A percentile compares a stretch with the other conserved stretches of the same genome.
Evolutionary conservation across 257 asterid species (phyloP).

Genomic region (Gentiana macrophylla): DNA sequence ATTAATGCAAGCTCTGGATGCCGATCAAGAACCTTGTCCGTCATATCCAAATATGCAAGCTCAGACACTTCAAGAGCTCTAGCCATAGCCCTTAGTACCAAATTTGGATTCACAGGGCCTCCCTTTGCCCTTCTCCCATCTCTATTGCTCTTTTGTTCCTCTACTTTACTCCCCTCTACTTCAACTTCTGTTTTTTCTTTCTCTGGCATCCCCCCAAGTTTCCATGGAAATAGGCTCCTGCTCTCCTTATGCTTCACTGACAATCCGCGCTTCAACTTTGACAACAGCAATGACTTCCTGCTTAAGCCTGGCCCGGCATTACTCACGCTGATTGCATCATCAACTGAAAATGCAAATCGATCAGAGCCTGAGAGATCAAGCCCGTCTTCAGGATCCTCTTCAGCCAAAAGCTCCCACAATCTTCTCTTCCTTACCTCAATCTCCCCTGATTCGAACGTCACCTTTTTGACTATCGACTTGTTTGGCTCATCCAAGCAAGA

Average conservation of each 20-base stretch:
- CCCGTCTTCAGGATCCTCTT: conserved; percentile 19
- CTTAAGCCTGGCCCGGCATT: conserved; percentile 33
- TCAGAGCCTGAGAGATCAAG: conserved; percentile 25
- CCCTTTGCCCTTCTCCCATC: conserved; percentile 51
- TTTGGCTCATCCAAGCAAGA: conserved; percentile 10
- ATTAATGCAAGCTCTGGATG: conserved; percentile 93
- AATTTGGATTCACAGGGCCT: conserved; percentile 67
- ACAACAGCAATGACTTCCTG: conserved; percentile 64
- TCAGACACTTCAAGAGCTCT: conserved; percentile 86
- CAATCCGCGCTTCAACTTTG: conserved; percentile 76
- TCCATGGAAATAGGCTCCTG: conserved; percentile 68
- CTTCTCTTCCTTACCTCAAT: conserved; percentile 30
- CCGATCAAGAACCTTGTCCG: conserved; percentile 84
- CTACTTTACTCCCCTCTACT: conserved; percentile 37
- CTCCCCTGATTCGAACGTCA: conserved; percentile 14
- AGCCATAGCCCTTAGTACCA: conserved; percentile 83
- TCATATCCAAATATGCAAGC: conserved; percentile 75
- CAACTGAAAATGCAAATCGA: conserved; percentile 27
- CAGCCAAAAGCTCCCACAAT: conserved; percentile 21
- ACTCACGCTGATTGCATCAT: conserved; percentile 19
- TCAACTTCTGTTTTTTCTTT: conserved; percentile 31
- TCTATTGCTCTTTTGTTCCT: conserved; percentile 31
- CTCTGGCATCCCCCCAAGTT: conserved; percentile 62
- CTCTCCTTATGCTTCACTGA: conserved; percentile 62
- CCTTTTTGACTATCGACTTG: conserved; percentile 13